These are phyloP conservation scores for Lycium barbarum DNA, from an alignment of 257 asterid species.

Conservation along the genomic window DNA sequence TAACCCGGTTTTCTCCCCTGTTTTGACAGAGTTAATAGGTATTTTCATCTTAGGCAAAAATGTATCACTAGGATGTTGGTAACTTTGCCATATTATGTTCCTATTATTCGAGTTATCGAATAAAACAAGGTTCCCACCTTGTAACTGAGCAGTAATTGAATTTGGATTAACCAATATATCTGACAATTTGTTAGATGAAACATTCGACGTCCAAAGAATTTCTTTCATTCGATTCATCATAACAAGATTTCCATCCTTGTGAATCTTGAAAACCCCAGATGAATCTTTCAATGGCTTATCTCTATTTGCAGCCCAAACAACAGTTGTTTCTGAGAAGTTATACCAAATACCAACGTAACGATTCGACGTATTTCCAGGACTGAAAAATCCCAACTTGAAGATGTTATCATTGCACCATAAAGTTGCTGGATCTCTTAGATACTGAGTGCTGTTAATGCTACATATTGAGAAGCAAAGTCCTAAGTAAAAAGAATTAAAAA, in stretches of 20 bases:
- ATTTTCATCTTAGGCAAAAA: slow-evolving; percentile 51
- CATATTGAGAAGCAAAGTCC: slow-evolving; percentile 40
- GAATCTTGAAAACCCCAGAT: slow-evolving; percentile 23
- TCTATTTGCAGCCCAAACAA: slow-evolving; percentile 28
- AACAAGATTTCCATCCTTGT: slow-evolving; percentile 8
- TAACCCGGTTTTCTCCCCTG: slow-evolving; percentile 40
- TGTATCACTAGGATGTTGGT: slow-evolving; percentile 43
- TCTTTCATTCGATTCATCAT: background rate
- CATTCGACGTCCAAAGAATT: background rate
- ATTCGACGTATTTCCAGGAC: slow-evolving; percentile 42
- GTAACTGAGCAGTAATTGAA: background rate
- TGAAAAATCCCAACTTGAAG: slow-evolving; percentile 52
- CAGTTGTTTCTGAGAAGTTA: slow-evolving; percentile 38
- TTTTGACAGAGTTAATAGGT: slow-evolving; percentile 34
- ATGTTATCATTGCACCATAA: slow-evolving; percentile 32
- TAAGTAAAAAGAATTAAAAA: slow-evolving; percentile 17
- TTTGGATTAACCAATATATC: background rate
- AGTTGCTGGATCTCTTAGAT: slow-evolving; percentile 37
- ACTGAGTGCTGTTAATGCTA: slow-evolving; percentile 30
- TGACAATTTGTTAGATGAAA: background rate
- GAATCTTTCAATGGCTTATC: slow-evolving; percentile 29
- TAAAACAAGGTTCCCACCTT: slow-evolving; percentile 32
- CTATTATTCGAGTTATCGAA: slow-evolving; percentile 36
- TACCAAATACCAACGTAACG: slow-evolving; percentile 49
- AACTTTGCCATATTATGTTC: slow-evolving; percentile 48